Percentiles rank a stretch among this genome's conserved stretches.
Evolutionary conservation across 2,329 filamentous ascomycete species (phyloP).

Genomic region (Alternaria sp.): DNA sequence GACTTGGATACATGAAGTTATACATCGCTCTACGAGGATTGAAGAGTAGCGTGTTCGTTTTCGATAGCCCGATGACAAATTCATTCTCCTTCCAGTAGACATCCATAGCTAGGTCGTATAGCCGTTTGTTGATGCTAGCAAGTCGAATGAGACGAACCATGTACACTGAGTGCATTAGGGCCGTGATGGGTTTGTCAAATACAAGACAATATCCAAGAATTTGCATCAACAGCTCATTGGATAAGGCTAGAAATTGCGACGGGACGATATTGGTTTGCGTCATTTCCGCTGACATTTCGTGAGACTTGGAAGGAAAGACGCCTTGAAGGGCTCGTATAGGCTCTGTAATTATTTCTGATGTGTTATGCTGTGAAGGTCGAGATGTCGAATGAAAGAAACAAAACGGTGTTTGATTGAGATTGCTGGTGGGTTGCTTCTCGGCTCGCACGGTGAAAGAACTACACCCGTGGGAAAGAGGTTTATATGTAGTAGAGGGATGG

Average conservation of each 20-base stretch:
- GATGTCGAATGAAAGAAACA: too few species aligned
- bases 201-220: not conserved
- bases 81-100: not conserved
- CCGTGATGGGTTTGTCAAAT: not conserved
- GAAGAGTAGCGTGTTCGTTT: not conserved
- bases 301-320: too few species aligned
- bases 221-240: not conserved
- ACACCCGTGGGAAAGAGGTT: not conserved
- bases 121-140: not conserved
- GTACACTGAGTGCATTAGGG: not conserved
- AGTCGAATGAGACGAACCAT: not conserved
- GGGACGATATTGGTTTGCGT: not conserved
- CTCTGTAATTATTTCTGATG: too few species aligned
- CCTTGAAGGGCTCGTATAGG: too few species aligned
- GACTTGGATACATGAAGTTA: not conserved
- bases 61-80: not conserved
- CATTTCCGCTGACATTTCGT: not conserved
- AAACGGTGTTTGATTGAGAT: too few species aligned
- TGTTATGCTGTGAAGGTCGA: too few species aligned
- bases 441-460: not conserved
- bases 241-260: not conserved
- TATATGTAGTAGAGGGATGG: not conserved
- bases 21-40: not conserved
- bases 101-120: not conserved
- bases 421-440: not conserved